phyloP scores from a whole-genome alignment of 169 alveolate genomes.

The Miamiensis avidus region DNA sequence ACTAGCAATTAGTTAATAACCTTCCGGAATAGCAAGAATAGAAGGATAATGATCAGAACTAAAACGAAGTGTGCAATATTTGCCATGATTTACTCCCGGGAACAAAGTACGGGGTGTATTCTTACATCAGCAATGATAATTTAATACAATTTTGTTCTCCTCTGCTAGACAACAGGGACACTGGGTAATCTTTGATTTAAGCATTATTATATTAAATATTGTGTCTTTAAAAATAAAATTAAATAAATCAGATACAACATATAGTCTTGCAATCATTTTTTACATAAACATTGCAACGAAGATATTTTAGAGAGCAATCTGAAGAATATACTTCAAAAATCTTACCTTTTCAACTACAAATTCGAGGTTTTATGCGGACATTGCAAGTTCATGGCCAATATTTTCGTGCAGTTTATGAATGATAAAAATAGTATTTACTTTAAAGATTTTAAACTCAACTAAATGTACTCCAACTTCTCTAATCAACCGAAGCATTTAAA shows the following conservation, averaged over 20 bases:
- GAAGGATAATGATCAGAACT: not conserved
- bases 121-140: not conserved
- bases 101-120: not conserved
- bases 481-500: no score
- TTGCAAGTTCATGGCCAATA: not conserved
- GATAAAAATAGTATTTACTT: not conserved
- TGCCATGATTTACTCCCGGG: not conserved
- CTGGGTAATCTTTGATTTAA: not conserved
- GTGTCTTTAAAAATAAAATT: no score
- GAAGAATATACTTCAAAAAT: no score
- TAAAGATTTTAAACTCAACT: not conserved
- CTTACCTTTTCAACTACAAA: not conserved
- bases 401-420: not conserved
- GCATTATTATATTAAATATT: no score
- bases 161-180: not conserved
- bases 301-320: no score
- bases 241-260: not conserved
- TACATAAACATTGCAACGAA: not conserved
- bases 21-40: not conserved
- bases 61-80: not conserved
- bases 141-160: not conserved
- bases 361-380: not conserved
- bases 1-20: not conserved
- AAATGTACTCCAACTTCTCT: no score
- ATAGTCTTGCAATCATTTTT: not conserved